Conservation (phyloP, 495 filamentous ascomycete species). For the Aspergillus baeticus region DNA sequence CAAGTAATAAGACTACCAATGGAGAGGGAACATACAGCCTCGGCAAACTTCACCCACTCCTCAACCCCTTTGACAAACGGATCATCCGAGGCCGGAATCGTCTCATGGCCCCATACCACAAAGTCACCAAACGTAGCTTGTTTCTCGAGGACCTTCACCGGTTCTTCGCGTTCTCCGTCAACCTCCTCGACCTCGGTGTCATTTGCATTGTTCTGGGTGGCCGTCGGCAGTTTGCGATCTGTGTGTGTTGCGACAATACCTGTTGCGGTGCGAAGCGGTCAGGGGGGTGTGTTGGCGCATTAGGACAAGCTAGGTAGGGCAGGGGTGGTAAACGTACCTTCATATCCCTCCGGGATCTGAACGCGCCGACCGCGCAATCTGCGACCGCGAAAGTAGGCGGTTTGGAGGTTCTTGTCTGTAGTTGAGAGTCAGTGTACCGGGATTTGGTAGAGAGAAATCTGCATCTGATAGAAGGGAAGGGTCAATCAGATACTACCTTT, state of each 20-base stretch:
- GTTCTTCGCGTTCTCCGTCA: slow-evolving; percentile 44
- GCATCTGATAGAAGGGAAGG: too few relatives aligned
- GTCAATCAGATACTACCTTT: slow-evolving; percentile 40
- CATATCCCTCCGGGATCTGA: slow-evolving; percentile 71
- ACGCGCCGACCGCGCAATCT: slow-evolving; percentile 70
- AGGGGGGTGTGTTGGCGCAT: neutral
- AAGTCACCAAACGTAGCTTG: slow-evolving; percentile 72
- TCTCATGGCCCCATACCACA: slow-evolving; percentile 82
- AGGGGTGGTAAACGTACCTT: slow-evolving; percentile 46
- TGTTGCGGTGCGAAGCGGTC: slow-evolving; percentile 11
- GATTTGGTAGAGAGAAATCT: too few relatives aligned
- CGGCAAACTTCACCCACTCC: slow-evolving; percentile 83
- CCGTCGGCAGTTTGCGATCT: slow-evolving; percentile 27
- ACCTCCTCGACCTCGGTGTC: slow-evolving; percentile 39
- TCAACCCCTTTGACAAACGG: slow-evolving; percentile 66
- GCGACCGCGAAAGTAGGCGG: slow-evolving; percentile 78
- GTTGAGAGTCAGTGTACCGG: slow-evolving; percentile 3
- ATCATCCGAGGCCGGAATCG: slow-evolving; percentile 65
- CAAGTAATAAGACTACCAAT: neutral
- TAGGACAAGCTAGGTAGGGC: neutral
- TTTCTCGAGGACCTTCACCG: slow-evolving; percentile 60
- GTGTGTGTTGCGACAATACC: slow-evolving; percentile 42
- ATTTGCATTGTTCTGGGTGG: slow-evolving; percentile 25
- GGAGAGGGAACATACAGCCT: slow-evolving; percentile 43
- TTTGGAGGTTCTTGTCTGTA: slow-evolving; percentile 32